phyloP scores from a whole-genome alignment of 768 basidiomycete species.

The Naganishia vaughanmartiniae region DNA sequence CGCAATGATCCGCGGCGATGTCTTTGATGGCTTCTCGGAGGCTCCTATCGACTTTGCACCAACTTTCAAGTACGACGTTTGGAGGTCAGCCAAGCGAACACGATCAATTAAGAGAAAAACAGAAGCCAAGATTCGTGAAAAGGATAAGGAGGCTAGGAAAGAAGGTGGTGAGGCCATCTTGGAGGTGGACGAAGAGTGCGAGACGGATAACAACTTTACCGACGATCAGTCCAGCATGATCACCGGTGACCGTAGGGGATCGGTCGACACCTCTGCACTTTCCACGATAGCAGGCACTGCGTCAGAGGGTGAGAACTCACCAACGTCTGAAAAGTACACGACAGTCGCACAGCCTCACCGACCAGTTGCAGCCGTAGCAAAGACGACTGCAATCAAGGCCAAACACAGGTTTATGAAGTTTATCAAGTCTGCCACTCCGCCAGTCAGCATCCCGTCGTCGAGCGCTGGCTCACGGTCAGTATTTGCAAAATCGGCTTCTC shows the following conservation, averaged over 20 bases:
- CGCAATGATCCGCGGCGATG: conserved; percentile 65
- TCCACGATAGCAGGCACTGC: conserved; percentile 36
- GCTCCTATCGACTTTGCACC: conserved; percentile 80
- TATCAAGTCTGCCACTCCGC: conserved; percentile 23
- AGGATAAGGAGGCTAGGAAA: conserved; percentile 45
- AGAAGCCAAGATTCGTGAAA: conserved; percentile 18
- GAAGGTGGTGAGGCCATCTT: conserved; percentile 50
- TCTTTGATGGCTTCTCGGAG: conserved; percentile 75
- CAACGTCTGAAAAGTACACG: conserved; percentile 11
- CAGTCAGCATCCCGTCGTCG: conserved; percentile 16
- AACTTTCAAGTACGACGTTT: conserved; percentile 89
- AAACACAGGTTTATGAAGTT: conserved; percentile 49
- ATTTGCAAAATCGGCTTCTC: conserved; percentile 14
- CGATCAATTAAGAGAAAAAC: conserved; percentile 42
- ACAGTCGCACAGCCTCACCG: conserved; percentile 29
- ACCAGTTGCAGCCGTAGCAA: conserved; percentile 40
- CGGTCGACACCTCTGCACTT: conserved; percentile 35
- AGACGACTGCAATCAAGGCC: conserved; percentile 41
- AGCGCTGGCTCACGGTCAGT: conserved; percentile 9
- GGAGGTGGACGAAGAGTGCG: conserved; percentile 48
- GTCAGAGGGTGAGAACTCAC: conserved; percentile 36
- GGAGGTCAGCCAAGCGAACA: conserved; percentile 59
- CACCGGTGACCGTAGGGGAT: conserved; percentile 51
- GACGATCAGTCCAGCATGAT: conserved; percentile 52
- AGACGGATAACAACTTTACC: conserved; percentile 56